Percentiles rank a stretch among this genome's conserved stretches.
These are phyloP conservation scores for Arthrinium puccinioides DNA, from an alignment of 2,329 filamentous ascomycete genomes.

Conservation along the genomic window DNA sequence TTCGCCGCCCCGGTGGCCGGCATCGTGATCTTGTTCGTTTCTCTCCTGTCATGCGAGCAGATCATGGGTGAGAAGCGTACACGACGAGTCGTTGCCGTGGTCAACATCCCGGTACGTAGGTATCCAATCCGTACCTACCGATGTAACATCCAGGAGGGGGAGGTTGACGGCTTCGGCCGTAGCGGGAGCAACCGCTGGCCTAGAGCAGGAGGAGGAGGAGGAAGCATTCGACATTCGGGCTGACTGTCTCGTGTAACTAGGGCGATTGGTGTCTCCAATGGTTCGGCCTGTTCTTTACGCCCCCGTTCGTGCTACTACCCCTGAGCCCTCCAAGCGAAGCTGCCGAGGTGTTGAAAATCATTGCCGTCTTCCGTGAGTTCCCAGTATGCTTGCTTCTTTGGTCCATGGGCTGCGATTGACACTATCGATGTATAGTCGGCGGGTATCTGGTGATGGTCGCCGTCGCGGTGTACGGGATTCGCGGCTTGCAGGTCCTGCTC, in stretches of 20 bases:
- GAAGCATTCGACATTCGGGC: background rate
- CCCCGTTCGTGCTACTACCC: conserved; percentile 51
- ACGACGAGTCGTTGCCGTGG: conserved; percentile 10
- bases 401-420: background rate
- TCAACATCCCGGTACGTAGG: conserved; percentile 44
- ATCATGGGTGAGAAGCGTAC: conserved; percentile 1
- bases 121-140: background rate
- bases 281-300: conserved; percentile 53
- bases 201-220: no score
- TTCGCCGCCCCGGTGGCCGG: conserved; percentile 1
- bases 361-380: conserved; percentile 47
- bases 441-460: conserved; percentile 47
- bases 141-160: no score
- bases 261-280: conserved; percentile 50
- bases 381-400: no score
- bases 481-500: conserved; percentile 45
- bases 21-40: conserved; percentile 1
- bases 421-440: conserved; percentile 31
- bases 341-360: conserved; percentile 50
- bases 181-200: no score
- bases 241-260: conserved; percentile 23
- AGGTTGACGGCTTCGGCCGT: no score
- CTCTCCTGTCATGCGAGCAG: background rate
- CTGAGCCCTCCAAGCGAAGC: conserved; percentile 46
- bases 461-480: conserved; percentile 45